phyloP scores from a whole-genome alignment of 176 grass and related monocot genomes.

The Zea mays region DNA sequence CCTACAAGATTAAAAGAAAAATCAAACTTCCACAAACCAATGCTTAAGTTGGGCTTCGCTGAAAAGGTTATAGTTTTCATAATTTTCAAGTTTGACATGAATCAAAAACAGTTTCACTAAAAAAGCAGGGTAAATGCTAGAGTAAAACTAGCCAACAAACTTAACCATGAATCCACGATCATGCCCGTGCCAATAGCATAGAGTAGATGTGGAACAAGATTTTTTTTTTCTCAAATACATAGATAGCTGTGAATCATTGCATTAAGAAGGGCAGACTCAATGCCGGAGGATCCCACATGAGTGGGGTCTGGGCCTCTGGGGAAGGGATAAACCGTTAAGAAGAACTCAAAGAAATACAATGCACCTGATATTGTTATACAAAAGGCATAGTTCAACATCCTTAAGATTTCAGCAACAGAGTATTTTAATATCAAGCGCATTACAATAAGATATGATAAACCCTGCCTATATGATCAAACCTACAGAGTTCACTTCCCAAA shows the following conservation, averaged over 20 bases:
- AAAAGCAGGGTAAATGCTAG: not conserved
- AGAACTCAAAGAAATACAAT: not conserved
- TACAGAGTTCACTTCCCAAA: constrained; percentile 8
- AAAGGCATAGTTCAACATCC: not conserved
- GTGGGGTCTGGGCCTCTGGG: no score
- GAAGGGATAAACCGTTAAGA: not conserved
- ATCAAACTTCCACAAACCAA: constrained; percentile 19
- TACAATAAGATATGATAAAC: constrained; percentile 7
- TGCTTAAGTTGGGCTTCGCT: not conserved
- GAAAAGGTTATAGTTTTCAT: not conserved
- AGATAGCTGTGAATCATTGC: not conserved
- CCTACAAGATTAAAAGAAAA: constrained; percentile 48
- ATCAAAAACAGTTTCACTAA: not conserved
- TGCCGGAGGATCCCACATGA: no score
- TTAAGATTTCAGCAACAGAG: constrained; percentile 12
- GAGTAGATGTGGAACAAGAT: not conserved
- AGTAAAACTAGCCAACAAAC: constrained; percentile 15
- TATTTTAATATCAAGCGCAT: not conserved
- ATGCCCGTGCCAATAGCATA: not conserved
- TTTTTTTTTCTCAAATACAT: not conserved
- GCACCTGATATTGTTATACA: not conserved
- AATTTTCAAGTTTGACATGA: not conserved
- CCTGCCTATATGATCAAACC: not conserved
- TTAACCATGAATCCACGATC: not conserved
- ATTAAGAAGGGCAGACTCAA: not conserved